Percentiles rank a stretch among this genome's conserved stretches.
These are phyloP conservation scores for Pascua sp. DNA, from an alignment of 1,284 basidiomycete genomes.

Conservation along the genomic window DNA sequence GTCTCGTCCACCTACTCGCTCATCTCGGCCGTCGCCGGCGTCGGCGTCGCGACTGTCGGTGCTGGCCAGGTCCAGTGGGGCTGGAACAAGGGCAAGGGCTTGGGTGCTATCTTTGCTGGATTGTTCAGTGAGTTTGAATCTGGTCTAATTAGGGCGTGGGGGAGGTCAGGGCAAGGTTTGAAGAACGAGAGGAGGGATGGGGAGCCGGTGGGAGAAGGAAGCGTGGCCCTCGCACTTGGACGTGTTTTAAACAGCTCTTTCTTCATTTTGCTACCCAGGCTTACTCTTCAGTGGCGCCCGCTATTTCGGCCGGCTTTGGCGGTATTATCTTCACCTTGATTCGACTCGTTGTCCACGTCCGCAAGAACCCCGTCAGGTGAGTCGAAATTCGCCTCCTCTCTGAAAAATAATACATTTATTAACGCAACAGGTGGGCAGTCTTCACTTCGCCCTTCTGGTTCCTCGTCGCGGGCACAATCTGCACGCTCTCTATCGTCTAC, in stretches of 20 bases:
- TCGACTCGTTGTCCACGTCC: conserved; percentile 48
- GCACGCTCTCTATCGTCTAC: conserved; percentile 48
- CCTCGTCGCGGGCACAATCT: conserved; percentile 46
- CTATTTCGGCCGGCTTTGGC: conserved; percentile 48
- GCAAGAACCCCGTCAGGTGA: conserved; percentile 39
- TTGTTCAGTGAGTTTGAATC: conserved; percentile 22
- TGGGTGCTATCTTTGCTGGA: conserved; percentile 52
- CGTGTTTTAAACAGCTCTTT: no score
- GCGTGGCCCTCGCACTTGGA: no score
- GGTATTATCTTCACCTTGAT: conserved; percentile 50
- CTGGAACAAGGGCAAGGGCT: conserved; percentile 53
- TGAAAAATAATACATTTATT: no score
- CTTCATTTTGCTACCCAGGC: no score
- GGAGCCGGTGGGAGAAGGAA: no score
- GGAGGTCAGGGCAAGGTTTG: no score
- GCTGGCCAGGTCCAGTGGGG: conserved; percentile 51
- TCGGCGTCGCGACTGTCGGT: conserved; percentile 53
- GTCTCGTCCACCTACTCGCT: conserved; percentile 53
- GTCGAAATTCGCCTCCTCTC: not conserved
- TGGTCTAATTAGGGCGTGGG: no score
- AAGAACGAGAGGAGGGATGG: no score
- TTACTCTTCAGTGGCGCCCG: conserved; percentile 32
- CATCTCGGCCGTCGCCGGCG: conserved; percentile 52
- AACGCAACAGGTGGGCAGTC: conserved; percentile 37
- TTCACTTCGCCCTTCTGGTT: conserved; percentile 51